These are phyloP conservation scores for Cercophora scortea DNA, from an alignment of 495 filamentous ascomycete genomes.

Conservation along the genomic window DNA sequence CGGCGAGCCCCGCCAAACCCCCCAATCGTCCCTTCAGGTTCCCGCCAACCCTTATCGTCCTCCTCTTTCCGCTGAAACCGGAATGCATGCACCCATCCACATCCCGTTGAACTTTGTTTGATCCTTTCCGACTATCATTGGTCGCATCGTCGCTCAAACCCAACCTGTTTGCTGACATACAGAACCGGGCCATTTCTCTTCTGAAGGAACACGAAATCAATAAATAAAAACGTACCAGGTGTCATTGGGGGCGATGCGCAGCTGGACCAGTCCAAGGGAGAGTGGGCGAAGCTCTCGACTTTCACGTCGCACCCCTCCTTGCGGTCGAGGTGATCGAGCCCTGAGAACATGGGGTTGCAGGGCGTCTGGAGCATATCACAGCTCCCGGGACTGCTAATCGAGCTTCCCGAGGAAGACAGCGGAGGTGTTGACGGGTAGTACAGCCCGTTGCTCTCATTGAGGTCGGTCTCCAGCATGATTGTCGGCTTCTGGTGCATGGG, in stretches of 20 bases:
- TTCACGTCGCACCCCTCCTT: conserved; percentile 71
- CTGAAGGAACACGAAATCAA: background rate
- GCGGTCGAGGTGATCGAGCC: conserved; percentile 64
- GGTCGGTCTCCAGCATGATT: conserved; percentile 73
- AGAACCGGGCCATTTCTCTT: background rate
- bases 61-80: background rate
- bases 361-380: conserved; percentile 75
- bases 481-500: conserved; percentile 63
- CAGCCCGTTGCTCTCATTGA: conserved; percentile 56
- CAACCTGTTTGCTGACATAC: too few species aligned
- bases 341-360: conserved; percentile 69
- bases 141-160: too few species aligned
- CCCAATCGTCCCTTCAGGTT: too few species aligned
- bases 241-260: conserved; percentile 80
- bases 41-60: background rate
- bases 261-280: conserved; percentile 59
- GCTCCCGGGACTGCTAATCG: conserved; percentile 78
- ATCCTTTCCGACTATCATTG: too few species aligned
- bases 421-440: conserved; percentile 84
- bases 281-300: conserved; percentile 63
- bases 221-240: conserved; percentile 64
- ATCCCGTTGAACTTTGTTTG: too few species aligned
- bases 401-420: conserved; percentile 73
- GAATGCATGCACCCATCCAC: too few species aligned
- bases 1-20: too few species aligned